phyloP scores from a whole-genome alignment of 805 yeast species.

The Pichia paraexigua region DNA sequence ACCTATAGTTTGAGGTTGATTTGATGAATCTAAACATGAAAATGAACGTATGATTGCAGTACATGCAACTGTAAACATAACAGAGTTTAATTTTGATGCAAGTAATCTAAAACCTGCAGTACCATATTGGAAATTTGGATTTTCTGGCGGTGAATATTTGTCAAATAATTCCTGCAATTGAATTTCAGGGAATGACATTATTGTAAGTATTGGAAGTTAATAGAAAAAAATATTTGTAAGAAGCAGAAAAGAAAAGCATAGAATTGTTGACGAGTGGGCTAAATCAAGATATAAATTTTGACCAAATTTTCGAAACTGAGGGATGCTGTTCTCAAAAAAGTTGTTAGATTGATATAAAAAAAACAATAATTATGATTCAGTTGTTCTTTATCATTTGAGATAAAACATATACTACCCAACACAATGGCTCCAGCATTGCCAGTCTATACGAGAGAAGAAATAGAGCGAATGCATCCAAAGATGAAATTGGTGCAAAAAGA shows the following conservation, averaged over 20 bases:
- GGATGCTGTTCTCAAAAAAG: neutral
- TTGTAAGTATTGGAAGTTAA: neutral
- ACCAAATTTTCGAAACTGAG: neutral
- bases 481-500: constrained; percentile 2
- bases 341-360: too few relatives aligned
- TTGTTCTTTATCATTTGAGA: neutral
- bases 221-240: too few relatives aligned
- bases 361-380: too few relatives aligned
- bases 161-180: constrained; percentile 10
- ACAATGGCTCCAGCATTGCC: constrained; percentile 48
- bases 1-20: constrained; percentile 54
- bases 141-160: constrained; percentile 40
- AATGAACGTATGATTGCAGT: constrained; percentile 80
- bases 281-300: too few relatives aligned
- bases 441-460: constrained; percentile 32
- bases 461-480: constrained; percentile 21
- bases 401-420: neutral
- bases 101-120: constrained; percentile 93
- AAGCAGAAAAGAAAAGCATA: neutral
- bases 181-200: constrained; percentile 6
- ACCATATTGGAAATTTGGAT: constrained; percentile 58
- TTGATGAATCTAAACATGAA: constrained; percentile 38
- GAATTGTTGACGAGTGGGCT: too few relatives aligned
- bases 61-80: constrained; percentile 76
- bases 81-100: constrained; percentile 64